Conservation (phyloP, 2,329 filamentous ascomycete genomes). For the Huntiella savannae region DNA sequence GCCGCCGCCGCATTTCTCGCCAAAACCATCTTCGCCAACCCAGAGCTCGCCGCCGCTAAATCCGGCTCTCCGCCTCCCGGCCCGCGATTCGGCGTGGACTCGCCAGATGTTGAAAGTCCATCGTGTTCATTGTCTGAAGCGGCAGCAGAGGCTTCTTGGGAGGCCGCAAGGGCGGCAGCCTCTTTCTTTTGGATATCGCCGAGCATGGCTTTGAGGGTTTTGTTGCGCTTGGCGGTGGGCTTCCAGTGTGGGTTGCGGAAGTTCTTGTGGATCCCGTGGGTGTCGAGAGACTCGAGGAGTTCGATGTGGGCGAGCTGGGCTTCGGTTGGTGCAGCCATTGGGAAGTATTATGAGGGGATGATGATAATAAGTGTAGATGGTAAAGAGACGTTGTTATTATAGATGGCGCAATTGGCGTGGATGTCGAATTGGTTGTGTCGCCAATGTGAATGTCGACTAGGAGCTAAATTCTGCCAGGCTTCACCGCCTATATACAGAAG, state of each 20-base stretch:
- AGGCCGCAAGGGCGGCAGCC: constrained; percentile 65
- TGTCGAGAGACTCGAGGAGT: constrained; percentile 81
- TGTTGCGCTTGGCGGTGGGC: constrained; percentile 87
- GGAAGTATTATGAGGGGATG: constrained; percentile 3
- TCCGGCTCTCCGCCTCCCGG: constrained; percentile 34
- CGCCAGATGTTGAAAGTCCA: constrained; percentile 36
- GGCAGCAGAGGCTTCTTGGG: constrained; percentile 56
- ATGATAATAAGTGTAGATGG: background rate
- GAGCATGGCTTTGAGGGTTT: constrained; percentile 93
- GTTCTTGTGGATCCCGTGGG: constrained; percentile 65
- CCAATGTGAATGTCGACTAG: too few relatives aligned
- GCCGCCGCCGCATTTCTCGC: constrained; percentile 43
- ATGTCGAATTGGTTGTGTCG: too few relatives aligned
- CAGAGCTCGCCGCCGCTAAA: constrained; percentile 75
- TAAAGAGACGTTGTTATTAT: background rate
- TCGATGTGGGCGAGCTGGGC: constrained; percentile 64
- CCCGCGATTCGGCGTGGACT: constrained; percentile 32
- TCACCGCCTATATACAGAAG: constrained; percentile 9
- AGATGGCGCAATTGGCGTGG: background rate
- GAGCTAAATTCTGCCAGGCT: constrained; percentile 7
- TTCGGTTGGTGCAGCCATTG: constrained; percentile 47
- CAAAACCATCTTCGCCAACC: constrained; percentile 68
- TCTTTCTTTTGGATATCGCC: constrained; percentile 76
- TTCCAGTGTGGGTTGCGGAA: constrained; percentile 88
- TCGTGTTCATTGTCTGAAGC: constrained; percentile 41